Evolutionary conservation across 805 yeast species (phyloP), one percentile per base, ranked within the genome.

Genomic region (Starmera amethionina): DNA sequence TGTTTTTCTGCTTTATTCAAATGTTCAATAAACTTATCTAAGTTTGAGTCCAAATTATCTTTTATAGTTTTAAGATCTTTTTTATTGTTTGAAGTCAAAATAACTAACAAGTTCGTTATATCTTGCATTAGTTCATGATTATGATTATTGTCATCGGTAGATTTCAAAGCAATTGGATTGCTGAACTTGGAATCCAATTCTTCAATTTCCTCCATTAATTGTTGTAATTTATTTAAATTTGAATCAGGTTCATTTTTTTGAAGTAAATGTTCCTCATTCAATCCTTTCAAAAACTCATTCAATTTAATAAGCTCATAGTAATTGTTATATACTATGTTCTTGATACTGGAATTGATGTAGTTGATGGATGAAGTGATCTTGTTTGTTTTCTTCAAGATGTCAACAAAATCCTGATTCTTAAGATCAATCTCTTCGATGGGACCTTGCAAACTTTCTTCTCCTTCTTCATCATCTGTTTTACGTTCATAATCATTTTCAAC

Each of bases 221-320:
- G 22, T 13, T 47, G 42, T 29, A 55, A 30, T 28, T 40, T 36
- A 1, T 39, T 36, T 19, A 51, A 43, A 2, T 42, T 45, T 19
- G 19, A 18, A 18, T 6, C 30, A 14, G 29, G 19, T 12, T 25
- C n/a, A 15, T 28, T 32, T 8, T 27, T 36, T 8, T 13, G 29
- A n/a, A 13, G n/a, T 22, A 49, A 40, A 15, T 54, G 46, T 18
- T 52, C 35, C 8, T 52, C 51, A 27, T 62, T 62, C 35, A 68
- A 42, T 30, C 60, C 64, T 40, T 55, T 56, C 39, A 82, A 58
- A 4, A 79, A 71, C 36, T 77, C 74, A 49, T 77, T 79, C 43
- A 82, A 71, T 50, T 79, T 78, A 51, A 82, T 79, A 46, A 82
- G 61, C 45, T 82, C 89, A 55, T 77, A 79, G 64, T 82, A 82